These are phyloP conservation scores for Yamadazyma sp. DNA, from an alignment of 1,139 yeast genomes.

Conservation along the genomic window DNA sequence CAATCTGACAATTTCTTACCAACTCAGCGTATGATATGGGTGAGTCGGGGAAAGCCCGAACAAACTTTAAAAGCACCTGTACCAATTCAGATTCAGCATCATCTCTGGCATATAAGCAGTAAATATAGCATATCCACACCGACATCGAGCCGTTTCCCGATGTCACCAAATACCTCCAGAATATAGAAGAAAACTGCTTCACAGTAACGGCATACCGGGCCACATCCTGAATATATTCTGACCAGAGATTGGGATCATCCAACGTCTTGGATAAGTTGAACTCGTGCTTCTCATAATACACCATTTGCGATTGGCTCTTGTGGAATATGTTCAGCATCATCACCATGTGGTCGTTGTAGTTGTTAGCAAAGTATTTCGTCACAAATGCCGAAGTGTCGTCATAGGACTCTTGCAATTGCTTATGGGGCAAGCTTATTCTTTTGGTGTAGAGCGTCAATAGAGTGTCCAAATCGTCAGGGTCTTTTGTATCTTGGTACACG, in stretches of 20 bases:
- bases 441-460: conserved; percentile 28
- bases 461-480: conserved; percentile 18
- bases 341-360: conserved; percentile 42
- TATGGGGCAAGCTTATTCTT: conserved; percentile 45
- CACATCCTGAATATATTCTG: conserved; percentile 30
- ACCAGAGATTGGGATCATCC: conserved; percentile 28
- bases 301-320: conserved; percentile 26
- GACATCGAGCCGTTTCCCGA: conserved; percentile 19
- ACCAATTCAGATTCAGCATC: conserved; percentile 4
- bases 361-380: conserved; percentile 23
- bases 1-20: conserved; percentile 21
- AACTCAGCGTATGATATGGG: conserved; percentile 31
- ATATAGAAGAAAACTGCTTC: conserved; percentile 19
- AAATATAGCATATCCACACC: conserved; percentile 32
- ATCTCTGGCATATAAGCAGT: conserved; percentile 20
- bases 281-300: conserved; percentile 30
- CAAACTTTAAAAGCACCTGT: conserved; percentile 13
- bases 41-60: conserved; percentile 16
- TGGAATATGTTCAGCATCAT: conserved; percentile 36
- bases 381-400: conserved; percentile 44
- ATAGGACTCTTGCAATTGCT: conserved; percentile 40
- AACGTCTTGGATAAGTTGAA: conserved; percentile 12
- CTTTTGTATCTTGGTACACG: conserved; percentile 10
- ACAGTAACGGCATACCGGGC: conserved; percentile 19
- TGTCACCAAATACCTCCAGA: conserved; percentile 21